phyloP scores from a whole-genome alignment of 805 yeast species.

The Sugiyamaella marilandica region DNA sequence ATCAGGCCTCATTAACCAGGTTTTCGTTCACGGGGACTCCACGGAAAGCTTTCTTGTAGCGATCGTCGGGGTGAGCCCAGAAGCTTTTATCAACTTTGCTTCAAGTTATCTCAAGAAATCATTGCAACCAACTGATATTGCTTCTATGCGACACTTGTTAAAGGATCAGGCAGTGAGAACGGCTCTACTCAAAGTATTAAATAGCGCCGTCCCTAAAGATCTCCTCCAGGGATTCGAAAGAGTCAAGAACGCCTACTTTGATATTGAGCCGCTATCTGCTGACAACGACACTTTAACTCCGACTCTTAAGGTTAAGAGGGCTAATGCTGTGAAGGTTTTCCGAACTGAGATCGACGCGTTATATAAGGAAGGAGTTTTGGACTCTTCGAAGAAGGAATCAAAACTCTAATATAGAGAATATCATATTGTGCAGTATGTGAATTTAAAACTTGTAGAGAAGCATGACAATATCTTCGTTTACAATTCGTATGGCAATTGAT shows the following conservation, averaged over 20 bases:
- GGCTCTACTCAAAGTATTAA: constrained; percentile 37
- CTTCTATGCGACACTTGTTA: constrained; percentile 29
- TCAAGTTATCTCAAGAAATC: constrained; percentile 31
- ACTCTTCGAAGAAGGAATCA: neutral
- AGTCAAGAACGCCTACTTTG: constrained; percentile 49
- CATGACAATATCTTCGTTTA: no score
- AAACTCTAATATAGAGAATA: neutral
- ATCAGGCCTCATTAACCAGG: constrained; percentile 48
- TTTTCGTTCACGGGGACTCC: constrained; percentile 63
- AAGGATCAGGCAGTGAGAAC: constrained; percentile 35
- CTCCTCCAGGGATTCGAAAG: constrained; percentile 61
- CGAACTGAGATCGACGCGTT: constrained; percentile 37
- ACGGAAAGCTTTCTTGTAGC: constrained; percentile 53
- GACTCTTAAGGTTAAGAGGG: constrained; percentile 54
- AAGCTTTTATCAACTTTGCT: constrained; percentile 34
- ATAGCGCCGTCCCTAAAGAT: constrained; percentile 32
- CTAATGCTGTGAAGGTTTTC: constrained; percentile 44
- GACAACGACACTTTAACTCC: constrained; percentile 64
- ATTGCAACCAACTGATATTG: constrained; percentile 24
- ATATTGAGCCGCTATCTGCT: constrained; percentile 56
- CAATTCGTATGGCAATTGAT: no score
- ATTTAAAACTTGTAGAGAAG: no score
- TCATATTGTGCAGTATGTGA: no score
- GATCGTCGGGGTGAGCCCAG: constrained; percentile 56
- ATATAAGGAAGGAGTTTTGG: constrained; percentile 45